Percentiles rank a stretch among this genome's conserved stretches.
phyloP scores from a whole-genome alignment of 2,329 filamentous ascomycete species.

The Neofusicoccum ribis region DNA sequence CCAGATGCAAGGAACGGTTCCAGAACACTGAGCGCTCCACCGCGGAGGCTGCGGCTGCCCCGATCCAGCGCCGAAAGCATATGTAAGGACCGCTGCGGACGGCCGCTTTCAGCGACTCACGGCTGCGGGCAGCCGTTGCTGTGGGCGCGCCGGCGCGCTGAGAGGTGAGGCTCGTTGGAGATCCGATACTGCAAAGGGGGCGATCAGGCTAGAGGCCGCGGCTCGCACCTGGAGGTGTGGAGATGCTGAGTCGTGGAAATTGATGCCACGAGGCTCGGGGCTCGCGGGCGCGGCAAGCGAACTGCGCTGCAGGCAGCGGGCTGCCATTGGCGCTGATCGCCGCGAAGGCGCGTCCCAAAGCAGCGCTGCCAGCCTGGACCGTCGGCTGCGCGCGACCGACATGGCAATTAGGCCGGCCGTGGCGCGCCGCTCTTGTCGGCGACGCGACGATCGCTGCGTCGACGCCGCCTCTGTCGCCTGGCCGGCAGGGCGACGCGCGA shows the following conservation, averaged over 20 bases:
- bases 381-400: neutral
- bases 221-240: constrained; percentile 13
- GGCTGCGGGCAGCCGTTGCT: neutral
- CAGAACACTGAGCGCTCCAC: constrained; percentile 14
- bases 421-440: neutral
- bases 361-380: neutral
- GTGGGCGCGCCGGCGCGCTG: neutral
- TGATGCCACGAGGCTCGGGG: constrained; percentile 17
- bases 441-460: constrained; percentile 10
- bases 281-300: neutral
- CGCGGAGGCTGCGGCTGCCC: neutral
- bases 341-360: neutral
- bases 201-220: constrained; percentile 16
- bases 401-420: neutral
- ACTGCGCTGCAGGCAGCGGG: neutral
- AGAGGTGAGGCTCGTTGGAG: constrained; percentile 2
- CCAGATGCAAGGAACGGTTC: constrained; percentile 21
- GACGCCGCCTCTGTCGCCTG: neutral
- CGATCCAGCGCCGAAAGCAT: constrained; percentile 15
- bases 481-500: neutral
- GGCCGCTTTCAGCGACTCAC: constrained; percentile 2
- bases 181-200: constrained; percentile 14
- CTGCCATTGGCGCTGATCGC: constrained; percentile 17
- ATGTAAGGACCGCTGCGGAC: constrained; percentile 11
- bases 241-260: constrained; percentile 20